Percentiles rank a stretch among this genome's conserved stretches.
Evolutionary conservation across 2,329 filamentous ascomycete species (phyloP).

Genomic region (Ceratocystis smalleyi): DNA sequence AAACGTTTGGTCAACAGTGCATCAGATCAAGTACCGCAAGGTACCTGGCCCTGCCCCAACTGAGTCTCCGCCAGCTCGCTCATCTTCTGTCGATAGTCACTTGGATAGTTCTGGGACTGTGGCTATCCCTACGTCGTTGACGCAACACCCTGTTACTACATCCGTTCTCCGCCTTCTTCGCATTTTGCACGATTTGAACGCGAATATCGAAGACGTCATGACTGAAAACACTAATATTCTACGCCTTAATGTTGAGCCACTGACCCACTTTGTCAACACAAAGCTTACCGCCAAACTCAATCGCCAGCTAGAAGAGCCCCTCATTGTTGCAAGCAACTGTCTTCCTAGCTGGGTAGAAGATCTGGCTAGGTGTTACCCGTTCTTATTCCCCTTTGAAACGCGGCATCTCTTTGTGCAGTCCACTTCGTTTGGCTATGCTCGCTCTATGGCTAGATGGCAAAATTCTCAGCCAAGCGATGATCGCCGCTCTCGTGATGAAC

Average conservation of each 20-base stretch:
- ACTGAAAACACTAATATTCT: conserved; percentile 57
- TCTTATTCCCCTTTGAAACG: conserved; percentile 96
- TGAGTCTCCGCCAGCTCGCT: conserved; percentile 37
- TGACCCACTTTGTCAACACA: conserved; percentile 94
- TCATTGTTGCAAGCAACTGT: conserved; percentile 94
- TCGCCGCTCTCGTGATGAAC: conserved; percentile 72
- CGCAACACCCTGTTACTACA: conserved; percentile 68
- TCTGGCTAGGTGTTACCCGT: conserved; percentile 80
- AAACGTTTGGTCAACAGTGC: conserved; percentile 78
- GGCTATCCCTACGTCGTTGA: conserved; percentile 61
- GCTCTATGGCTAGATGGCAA: conserved; percentile 96
- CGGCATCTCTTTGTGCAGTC: conserved; percentile 93
- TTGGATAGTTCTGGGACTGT: conserved; percentile 27
- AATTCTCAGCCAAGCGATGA: conserved; percentile 74
- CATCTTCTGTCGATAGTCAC: not conserved
- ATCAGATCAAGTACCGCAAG: conserved; percentile 81
- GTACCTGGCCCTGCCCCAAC: conserved; percentile 68
- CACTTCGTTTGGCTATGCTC: conserved; percentile 92
- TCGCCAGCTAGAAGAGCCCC: conserved; percentile 83
- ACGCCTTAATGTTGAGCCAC: conserved; percentile 61
- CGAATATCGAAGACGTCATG: conserved; percentile 81
- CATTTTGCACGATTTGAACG: conserved; percentile 82
- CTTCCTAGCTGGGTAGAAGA: conserved; percentile 94
- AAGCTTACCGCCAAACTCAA: conserved; percentile 97
- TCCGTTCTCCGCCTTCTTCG: conserved; percentile 78